These are phyloP conservation scores for Phalaenopsis equestris DNA, from an alignment of 106 monocot species.

Conservation along the genomic window DNA sequence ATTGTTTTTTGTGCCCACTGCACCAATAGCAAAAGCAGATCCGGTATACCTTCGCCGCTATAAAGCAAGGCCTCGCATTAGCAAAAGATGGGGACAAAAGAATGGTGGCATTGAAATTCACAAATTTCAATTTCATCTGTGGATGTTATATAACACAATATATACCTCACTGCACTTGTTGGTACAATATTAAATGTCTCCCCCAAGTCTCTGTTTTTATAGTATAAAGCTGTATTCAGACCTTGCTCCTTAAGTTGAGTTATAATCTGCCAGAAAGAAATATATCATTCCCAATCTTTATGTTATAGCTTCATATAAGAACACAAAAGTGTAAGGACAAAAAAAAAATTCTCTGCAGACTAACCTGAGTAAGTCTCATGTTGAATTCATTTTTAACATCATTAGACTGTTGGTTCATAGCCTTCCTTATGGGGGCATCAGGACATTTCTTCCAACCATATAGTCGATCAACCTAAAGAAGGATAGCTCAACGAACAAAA, in stretches of 20 bases:
- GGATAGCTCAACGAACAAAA: not conserved
- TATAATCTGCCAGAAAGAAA: slow-evolving; percentile 44
- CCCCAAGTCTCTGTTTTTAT: slow-evolving; percentile 93
- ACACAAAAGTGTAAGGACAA: not conserved
- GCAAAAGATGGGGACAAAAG: not conserved
- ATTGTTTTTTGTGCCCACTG: slow-evolving; percentile 96
- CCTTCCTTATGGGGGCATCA: slow-evolving; percentile 69
- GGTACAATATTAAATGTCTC: slow-evolving; percentile 96
- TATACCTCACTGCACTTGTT: slow-evolving; percentile 93
- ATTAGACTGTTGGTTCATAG: slow-evolving; percentile 72
- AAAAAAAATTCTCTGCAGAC: not conserved
- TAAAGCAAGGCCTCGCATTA: slow-evolving; percentile 14
- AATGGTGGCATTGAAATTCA: not conserved
- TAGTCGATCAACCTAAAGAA: slow-evolving; percentile 73
- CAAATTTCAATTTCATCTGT: not conserved
- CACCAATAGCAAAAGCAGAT: slow-evolving; percentile 78
- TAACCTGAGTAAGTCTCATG: slow-evolving; percentile 74
- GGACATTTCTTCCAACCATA: slow-evolving; percentile 86
- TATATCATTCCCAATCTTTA: not conserved
- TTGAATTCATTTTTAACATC: slow-evolving; percentile 89
- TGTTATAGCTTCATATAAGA: not conserved
- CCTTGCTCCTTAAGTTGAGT: slow-evolving; percentile 88
- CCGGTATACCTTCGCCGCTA: slow-evolving; percentile 95
- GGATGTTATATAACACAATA: not conserved
- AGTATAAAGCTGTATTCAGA: slow-evolving; percentile 88